Evolutionary conservation across 2,329 filamentous ascomycete genomes (phyloP).

Genomic region (Decorospora gaudefroyi): DNA sequence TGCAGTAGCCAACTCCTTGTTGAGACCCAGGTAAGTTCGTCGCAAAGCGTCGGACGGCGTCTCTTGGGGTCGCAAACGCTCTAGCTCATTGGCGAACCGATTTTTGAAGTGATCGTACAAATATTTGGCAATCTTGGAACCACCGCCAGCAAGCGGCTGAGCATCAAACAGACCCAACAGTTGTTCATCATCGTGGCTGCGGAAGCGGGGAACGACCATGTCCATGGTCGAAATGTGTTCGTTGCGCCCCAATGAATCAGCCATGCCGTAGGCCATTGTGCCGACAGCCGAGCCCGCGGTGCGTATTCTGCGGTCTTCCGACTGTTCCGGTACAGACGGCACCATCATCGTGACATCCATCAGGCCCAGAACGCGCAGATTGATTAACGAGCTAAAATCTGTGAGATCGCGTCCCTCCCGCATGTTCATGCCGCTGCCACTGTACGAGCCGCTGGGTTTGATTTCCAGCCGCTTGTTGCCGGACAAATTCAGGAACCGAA

Average conservation of each 20-base stretch:
- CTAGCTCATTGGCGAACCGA: conserved; percentile 81
- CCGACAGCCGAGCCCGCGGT: conserved; percentile 96
- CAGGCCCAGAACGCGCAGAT: conserved; percentile 84
- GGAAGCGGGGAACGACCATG: conserved; percentile 89
- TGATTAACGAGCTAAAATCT: conserved; percentile 83
- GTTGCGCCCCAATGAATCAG: conserved; percentile 87
- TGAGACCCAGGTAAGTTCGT: conserved; percentile 83
- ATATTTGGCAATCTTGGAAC: conserved; percentile 95
- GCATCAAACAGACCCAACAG: conserved; percentile 96
- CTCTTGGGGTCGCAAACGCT: conserved; percentile 70
- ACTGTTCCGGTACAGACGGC: conserved; percentile 91
- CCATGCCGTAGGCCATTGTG: conserved; percentile 93
- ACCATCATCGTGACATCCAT: conserved; percentile 98
- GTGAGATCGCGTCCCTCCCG: conserved; percentile 72
- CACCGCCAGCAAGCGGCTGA: conserved; percentile 82
- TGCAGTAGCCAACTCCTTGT: conserved; percentile 89
- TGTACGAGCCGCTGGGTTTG: conserved; percentile 65
- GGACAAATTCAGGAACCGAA: conserved; percentile 93
- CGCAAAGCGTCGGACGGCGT: conserved; percentile 81
- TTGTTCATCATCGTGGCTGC: conserved; percentile 86
- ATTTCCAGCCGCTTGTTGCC: conserved; percentile 97
- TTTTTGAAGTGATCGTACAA: conserved; percentile 93
- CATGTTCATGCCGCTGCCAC: conserved; percentile 52
- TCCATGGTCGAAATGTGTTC: conserved; percentile 96
- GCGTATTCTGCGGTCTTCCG: conserved; percentile 89